A percentile compares a stretch with the other conserved stretches of the same genome.
These are phyloP conservation scores for Polytrichum formosum DNA, from an alignment of 225 moss, liverwort and hornwort genomes.

Conservation along the genomic window DNA sequence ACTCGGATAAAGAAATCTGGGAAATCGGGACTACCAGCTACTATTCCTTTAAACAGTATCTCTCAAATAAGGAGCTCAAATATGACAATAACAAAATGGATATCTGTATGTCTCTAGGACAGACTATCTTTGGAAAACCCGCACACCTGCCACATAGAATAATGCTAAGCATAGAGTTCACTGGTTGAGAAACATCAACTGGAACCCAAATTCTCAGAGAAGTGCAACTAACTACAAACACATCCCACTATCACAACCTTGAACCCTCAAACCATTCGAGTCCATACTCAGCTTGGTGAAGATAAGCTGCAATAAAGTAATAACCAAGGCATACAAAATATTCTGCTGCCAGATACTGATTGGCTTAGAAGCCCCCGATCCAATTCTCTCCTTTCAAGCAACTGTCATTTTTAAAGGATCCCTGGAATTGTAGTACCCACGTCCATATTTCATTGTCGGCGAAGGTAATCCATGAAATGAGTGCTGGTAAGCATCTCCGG, in stretches of 20 bases:
- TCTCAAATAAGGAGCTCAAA: too few relatives aligned
- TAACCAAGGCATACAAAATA: background rate
- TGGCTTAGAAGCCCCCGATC: background rate
- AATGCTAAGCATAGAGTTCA: too few relatives aligned
- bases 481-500: slow-evolving; percentile 57
- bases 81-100: too few relatives aligned
- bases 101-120: too few relatives aligned
- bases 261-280: background rate
- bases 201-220: too few relatives aligned
- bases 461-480: slow-evolving; percentile 60
- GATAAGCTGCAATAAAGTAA: background rate
- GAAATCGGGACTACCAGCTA: too few relatives aligned
- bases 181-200: too few relatives aligned
- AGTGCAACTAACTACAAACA: background rate
- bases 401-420: slow-evolving; percentile 66
- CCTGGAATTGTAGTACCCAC: slow-evolving; percentile 68
- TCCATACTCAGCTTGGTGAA: background rate
- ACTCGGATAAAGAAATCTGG: too few relatives aligned
- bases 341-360: background rate
- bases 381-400: slow-evolving; percentile 41
- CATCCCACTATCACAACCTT: background rate
- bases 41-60: too few relatives aligned
- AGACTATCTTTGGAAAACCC: too few relatives aligned
- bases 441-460: slow-evolving; percentile 62
- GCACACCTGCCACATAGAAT: too few relatives aligned